Percentiles rank a stretch among this genome's conserved stretches.
Evolutionary conservation across 2,329 filamentous ascomycete genomes (phyloP).

Genomic region (Chalaropsis ovoidea): DNA sequence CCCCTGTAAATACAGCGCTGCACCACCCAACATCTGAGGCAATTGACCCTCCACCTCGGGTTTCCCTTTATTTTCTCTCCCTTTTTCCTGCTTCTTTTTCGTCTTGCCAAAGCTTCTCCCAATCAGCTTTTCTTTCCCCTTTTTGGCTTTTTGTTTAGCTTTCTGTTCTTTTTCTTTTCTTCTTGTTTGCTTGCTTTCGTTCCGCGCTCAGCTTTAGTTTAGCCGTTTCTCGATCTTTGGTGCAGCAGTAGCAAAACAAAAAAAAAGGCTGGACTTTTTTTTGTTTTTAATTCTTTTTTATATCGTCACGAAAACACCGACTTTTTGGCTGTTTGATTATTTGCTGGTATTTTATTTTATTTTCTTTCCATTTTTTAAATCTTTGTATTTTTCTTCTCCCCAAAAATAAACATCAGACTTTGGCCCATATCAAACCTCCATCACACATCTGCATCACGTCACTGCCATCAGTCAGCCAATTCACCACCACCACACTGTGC

Average conservation of each 20-base stretch:
- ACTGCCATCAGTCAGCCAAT: neutral
- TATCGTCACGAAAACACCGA: neutral
- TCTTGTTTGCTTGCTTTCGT: neutral
- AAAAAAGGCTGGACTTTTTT: neutral
- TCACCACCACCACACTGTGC: neutral
- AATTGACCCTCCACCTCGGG: no score
- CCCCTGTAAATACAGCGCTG: no score
- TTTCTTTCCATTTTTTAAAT: neutral
- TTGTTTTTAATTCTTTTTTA: neutral
- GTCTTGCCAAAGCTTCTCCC: no score
- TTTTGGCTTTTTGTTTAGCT: no score
- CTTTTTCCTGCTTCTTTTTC: conserved; percentile 26
- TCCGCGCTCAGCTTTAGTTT: no score
- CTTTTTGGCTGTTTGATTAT: conserved; percentile 3
- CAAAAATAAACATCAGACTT: neutral
- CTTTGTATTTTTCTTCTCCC: neutral
- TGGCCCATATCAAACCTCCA: neutral
- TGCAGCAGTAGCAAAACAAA: neutral
- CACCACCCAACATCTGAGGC: no score
- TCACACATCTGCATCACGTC: neutral
- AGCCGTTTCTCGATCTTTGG: no score
- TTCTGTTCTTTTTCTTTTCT: neutral
- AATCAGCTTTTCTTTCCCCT: conserved; percentile 16
- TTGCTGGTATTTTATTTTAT: neutral
- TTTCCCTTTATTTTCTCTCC: neutral